These are phyloP conservation scores for Acanthamoeba culbertsoni DNA, from an alignment of 208 protist genomes.

Conservation along the genomic window DNA sequence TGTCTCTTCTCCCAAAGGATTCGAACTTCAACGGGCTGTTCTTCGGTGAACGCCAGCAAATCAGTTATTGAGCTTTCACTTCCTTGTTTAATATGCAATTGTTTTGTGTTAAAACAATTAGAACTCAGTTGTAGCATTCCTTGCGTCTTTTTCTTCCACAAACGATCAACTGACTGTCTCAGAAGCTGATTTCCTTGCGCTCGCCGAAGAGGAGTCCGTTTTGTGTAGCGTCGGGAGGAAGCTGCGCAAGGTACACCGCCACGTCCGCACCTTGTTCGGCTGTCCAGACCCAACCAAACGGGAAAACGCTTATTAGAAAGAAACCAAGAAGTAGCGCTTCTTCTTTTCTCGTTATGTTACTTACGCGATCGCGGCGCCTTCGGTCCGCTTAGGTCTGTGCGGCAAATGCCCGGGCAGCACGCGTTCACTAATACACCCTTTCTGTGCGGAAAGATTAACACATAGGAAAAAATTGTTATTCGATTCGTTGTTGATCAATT, in stretches of 20 bases:
- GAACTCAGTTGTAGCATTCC: not conserved
- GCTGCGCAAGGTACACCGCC: conserved; percentile 1
- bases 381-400: conserved; percentile 10
- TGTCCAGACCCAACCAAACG: not conserved
- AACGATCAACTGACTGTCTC: not conserved
- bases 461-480: not conserved
- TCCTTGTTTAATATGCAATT: too few species aligned
- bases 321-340: not conserved
- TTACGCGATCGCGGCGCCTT: not conserved
- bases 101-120: too few species aligned
- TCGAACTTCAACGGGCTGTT: not conserved
- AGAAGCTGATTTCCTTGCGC: not conserved
- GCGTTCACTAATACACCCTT: not conserved
- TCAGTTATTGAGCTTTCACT: not conserved
- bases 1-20: not conserved
- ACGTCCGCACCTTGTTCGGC: conserved; percentile 28
- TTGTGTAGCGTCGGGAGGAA: not conserved
- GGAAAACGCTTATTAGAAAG: not conserved
- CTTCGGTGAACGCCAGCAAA: not conserved
- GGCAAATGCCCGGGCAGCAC: conserved; percentile 33
- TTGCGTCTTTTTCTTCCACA: not conserved
- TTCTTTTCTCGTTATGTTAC: not conserved
- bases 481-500: not conserved
- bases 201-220: not conserved
- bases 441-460: not conserved